Conservation (phyloP, 2,329 filamentous ascomycete species). For the Parasarocladium wereldwijsianum region DNA sequence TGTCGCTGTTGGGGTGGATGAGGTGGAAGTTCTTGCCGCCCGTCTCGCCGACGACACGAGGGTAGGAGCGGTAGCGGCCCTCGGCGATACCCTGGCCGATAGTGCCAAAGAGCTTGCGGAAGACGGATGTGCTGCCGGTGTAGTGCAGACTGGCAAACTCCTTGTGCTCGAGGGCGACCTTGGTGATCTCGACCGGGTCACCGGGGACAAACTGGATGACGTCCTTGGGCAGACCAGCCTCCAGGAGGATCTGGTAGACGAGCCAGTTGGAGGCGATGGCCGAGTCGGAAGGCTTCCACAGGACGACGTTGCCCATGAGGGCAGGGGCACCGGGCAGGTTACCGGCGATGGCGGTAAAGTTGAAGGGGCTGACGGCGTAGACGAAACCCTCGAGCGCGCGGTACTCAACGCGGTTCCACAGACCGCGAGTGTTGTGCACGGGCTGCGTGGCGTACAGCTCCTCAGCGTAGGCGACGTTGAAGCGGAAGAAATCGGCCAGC, state of each 20-base stretch:
- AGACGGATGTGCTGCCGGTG: slow-evolving; percentile 84
- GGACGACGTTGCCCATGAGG: slow-evolving; percentile 81
- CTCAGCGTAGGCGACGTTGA: slow-evolving; percentile 88
- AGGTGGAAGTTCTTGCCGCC: slow-evolving; percentile 92
- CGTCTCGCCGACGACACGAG: slow-evolving; percentile 79
- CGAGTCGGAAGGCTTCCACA: slow-evolving; percentile 92
- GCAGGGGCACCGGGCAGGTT: slow-evolving; percentile 76
- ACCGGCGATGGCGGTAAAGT: slow-evolving; percentile 89
- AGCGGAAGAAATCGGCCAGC: slow-evolving; percentile 81
- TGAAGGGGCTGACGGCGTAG: slow-evolving; percentile 88
- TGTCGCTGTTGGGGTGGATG: slow-evolving; percentile 61
- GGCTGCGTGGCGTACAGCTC: slow-evolving; percentile 84
- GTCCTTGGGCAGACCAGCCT: slow-evolving; percentile 76
- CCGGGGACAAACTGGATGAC: slow-evolving; percentile 93
- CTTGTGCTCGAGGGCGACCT: slow-evolving; percentile 57
- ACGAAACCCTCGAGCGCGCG: slow-evolving; percentile 88
- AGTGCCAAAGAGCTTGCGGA: slow-evolving; percentile 75
- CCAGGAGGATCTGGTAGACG: slow-evolving; percentile 76
- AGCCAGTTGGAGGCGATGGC: slow-evolving; percentile 87
- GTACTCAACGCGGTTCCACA: slow-evolving; percentile 89
- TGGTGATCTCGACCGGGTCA: slow-evolving; percentile 71
- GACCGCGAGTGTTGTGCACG: slow-evolving; percentile 62
- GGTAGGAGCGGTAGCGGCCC: slow-evolving; percentile 72
- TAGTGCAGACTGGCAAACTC: slow-evolving; percentile 89
- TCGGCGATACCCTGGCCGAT: slow-evolving; percentile 72